These are phyloP conservation scores for Phylloporus sp. DNA, from an alignment of 1,284 basidiomycete genomes.

Conservation along the genomic window DNA sequence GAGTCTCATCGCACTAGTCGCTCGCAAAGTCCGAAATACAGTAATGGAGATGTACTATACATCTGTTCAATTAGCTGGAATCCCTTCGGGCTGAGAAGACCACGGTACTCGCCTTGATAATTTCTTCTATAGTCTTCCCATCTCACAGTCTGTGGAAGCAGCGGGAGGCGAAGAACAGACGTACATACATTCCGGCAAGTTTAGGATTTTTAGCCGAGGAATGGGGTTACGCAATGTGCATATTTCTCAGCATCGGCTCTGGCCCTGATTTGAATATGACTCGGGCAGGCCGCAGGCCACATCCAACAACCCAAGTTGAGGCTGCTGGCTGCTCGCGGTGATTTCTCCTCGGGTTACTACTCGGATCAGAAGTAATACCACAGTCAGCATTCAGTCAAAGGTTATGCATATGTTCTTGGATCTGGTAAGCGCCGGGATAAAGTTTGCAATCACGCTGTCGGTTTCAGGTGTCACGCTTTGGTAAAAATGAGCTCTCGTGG, in stretches of 20 bases:
- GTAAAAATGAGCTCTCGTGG: not conserved
- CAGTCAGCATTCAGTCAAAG: too few relatives aligned
- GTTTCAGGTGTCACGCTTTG: not conserved
- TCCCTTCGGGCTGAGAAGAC: not conserved
- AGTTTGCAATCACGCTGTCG: not conserved
- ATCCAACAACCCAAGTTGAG: too few relatives aligned
- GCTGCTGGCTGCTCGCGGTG: too few relatives aligned
- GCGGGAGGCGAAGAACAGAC: slow-evolving; percentile 22
- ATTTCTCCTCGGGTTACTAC: too few relatives aligned
- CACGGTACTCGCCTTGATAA: slow-evolving; percentile 11
- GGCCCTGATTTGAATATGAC: too few relatives aligned
- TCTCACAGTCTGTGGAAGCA: slow-evolving; percentile 9
- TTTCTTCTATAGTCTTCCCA: slow-evolving; percentile 22
- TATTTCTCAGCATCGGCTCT: not conserved
- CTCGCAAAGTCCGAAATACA: slow-evolving; percentile 4
- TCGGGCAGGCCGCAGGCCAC: too few relatives aligned
- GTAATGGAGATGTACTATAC: not conserved
- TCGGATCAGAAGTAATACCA: too few relatives aligned
- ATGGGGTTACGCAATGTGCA: slow-evolving; percentile 12
- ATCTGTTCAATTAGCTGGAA: not conserved
- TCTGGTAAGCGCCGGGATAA: not conserved
- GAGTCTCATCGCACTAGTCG: slow-evolving; percentile 11
- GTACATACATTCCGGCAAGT: not conserved
- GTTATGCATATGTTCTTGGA: not conserved
- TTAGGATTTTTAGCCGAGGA: slow-evolving; percentile 4